These are phyloP conservation scores for Atkinsonella hypoxylon DNA, from an alignment of 2,329 filamentous ascomycete species.

Conservation along the genomic window DNA sequence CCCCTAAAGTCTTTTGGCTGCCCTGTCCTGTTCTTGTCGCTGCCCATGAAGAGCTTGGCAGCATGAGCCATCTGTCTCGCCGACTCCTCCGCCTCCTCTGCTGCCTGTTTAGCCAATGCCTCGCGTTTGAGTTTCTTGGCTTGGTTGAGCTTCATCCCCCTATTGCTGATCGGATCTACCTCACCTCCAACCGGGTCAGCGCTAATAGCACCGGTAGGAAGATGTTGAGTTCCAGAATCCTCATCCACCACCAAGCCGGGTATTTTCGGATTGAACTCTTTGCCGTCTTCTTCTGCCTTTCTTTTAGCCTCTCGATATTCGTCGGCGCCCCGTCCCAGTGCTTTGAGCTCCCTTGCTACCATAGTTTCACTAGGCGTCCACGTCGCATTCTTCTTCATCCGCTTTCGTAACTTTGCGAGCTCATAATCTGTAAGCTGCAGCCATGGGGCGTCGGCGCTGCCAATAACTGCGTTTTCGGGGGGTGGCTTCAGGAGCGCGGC, in stretches of 20 bases:
- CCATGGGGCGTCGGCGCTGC: conserved; percentile 52
- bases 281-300: conserved; percentile 53
- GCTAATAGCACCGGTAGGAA: conserved; percentile 49
- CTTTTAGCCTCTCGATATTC: conserved; percentile 50
- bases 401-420: conserved; percentile 59
- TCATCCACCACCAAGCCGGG: conserved; percentile 30
- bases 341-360: conserved; percentile 67
- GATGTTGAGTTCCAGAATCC: conserved; percentile 37
- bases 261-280: conserved; percentile 39
- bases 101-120: conserved; percentile 47
- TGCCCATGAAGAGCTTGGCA: conserved; percentile 30
- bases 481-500: conserved; percentile 41
- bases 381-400: conserved; percentile 85
- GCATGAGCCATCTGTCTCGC: conserved; percentile 39
- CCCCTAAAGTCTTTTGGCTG: conserved; percentile 16
- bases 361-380: conserved; percentile 80
- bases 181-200: conserved; percentile 44
- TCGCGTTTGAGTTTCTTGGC: conserved; percentile 64
- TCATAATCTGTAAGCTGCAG: conserved; percentile 53
- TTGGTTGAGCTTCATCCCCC: conserved; percentile 68
- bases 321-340: conserved; percentile 54
- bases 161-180: conserved; percentile 54
- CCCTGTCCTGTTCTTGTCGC: conserved; percentile 6
- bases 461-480: conserved; percentile 45
- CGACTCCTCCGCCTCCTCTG: conserved; percentile 49